A percentile compares a stretch with the other conserved stretches of the same genome.
Evolutionary conservation across 345 rosid genomes (phyloP).

Genomic region (Punica granatum): DNA sequence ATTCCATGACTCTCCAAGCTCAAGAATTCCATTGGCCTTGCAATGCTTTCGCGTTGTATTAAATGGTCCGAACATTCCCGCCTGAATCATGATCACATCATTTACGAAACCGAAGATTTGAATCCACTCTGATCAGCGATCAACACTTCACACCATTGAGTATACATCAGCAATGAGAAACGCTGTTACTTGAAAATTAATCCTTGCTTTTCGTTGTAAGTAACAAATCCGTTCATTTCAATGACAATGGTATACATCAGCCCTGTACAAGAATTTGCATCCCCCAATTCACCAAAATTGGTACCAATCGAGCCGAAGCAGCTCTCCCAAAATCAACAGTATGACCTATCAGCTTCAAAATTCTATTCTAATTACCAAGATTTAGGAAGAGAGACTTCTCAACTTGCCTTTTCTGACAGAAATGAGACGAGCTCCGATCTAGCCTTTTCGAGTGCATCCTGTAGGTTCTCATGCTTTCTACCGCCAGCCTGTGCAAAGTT

Average conservation of each 20-base stretch:
- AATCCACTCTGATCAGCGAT: too few relatives aligned
- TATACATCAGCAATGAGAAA: too few relatives aligned
- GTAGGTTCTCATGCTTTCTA: slow-evolving; percentile 67
- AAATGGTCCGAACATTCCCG: too few relatives aligned
- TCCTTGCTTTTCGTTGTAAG: too few relatives aligned
- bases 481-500: slow-evolving; percentile 98
- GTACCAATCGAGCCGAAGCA: neutral
- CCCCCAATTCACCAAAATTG: neutral
- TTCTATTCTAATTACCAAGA: neutral
- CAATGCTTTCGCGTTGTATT: too few relatives aligned
- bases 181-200: too few relatives aligned
- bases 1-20: too few relatives aligned
- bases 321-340: neutral
- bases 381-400: neutral
- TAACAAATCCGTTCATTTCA: neutral
- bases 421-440: slow-evolving; percentile 46
- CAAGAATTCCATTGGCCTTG: too few relatives aligned
- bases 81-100: too few relatives aligned
- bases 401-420: slow-evolving; percentile 46
- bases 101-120: too few relatives aligned
- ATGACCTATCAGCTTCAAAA: neutral
- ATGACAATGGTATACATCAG: neutral
- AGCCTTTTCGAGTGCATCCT: slow-evolving; percentile 68
- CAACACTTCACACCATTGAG: too few relatives aligned
- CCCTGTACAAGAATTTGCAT: neutral